phyloP scores from a whole-genome alignment of 495 filamentous ascomycete species.

The Melanomma pulvis-pyrius region DNA sequence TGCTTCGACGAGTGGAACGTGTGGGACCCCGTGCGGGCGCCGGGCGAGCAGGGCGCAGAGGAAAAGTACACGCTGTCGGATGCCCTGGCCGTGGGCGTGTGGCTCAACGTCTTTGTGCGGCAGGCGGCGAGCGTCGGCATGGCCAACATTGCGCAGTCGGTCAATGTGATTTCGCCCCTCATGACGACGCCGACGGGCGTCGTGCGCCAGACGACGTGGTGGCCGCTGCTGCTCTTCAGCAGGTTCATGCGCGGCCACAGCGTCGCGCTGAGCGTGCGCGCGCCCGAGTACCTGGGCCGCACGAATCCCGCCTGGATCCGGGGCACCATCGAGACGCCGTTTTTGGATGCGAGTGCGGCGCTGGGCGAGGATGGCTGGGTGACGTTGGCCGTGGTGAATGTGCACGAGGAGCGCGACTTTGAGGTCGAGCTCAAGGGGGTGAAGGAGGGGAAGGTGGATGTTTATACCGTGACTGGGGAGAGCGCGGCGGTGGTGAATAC shows the following conservation, averaged over 20 bases:
- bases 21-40: constrained; percentile 75
- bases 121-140: constrained; percentile 73
- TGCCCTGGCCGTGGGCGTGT: constrained; percentile 71
- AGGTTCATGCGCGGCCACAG: constrained; percentile 75
- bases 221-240: constrained; percentile 72
- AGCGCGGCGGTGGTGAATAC: constrained; percentile 61
- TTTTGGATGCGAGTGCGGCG: constrained; percentile 70
- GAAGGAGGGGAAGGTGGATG: constrained; percentile 48
- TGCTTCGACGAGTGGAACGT: constrained; percentile 90
- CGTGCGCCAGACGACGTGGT: constrained; percentile 75
- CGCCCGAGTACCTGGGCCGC: constrained; percentile 62
- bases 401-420: constrained; percentile 60
- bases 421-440: constrained; percentile 60
- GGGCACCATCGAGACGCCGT: constrained; percentile 65
- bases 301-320: constrained; percentile 69
- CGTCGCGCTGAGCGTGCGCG: constrained; percentile 62
- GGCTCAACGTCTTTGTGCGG: constrained; percentile 78
- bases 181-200: constrained; percentile 69
- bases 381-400: constrained; percentile 70
- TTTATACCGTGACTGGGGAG: constrained; percentile 63
- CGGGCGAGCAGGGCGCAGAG: constrained; percentile 48
- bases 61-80: constrained; percentile 68
- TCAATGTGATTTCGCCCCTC: constrained; percentile 77
- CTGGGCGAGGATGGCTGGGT: constrained; percentile 64
- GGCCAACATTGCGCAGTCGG: constrained; percentile 79